A percentile compares a stretch with the other conserved stretches of the same genome.
Conservation (phyloP, 2,329 filamentous ascomycete species). For the Cercospora sp. region DNA sequence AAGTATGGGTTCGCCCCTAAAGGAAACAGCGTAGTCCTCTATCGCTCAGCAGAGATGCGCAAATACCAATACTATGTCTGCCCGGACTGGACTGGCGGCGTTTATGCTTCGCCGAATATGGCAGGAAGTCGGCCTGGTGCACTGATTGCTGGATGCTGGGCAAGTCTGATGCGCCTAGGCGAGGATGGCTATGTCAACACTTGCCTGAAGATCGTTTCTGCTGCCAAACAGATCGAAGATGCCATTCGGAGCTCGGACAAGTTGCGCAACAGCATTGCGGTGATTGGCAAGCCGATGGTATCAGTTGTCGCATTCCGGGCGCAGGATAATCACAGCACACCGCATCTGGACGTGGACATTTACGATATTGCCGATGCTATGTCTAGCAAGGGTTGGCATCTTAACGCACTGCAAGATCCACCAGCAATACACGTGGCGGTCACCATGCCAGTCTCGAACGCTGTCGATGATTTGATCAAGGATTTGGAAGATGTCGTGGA, state of each 20-base stretch:
- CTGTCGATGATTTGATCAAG: conserved; percentile 73
- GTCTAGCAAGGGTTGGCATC: conserved; percentile 83
- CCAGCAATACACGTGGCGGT: conserved; percentile 93
- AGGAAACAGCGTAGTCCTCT: conserved; percentile 90
- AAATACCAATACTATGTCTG: conserved; percentile 96
- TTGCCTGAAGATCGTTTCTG: conserved; percentile 83
- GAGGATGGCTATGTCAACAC: conserved; percentile 84
- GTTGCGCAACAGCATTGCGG: conserved; percentile 70
- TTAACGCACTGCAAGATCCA: conserved; percentile 90
- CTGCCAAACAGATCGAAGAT: conserved; percentile 77
- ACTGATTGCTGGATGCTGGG: conserved; percentile 94
- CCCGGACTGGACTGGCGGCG: conserved; percentile 91
- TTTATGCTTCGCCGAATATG: conserved; percentile 90
- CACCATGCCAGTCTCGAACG: conserved; percentile 79
- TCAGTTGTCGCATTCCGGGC: conserved; percentile 86
- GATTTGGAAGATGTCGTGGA: conserved; percentile 65
- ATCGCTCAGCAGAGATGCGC: conserved; percentile 75
- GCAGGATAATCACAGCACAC: conserved; percentile 20
- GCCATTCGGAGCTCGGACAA: conserved; percentile 69
- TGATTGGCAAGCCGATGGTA: conserved; percentile 83
- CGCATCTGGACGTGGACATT: conserved; percentile 70
- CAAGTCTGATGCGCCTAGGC: conserved; percentile 83
- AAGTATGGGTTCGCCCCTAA: conserved; percentile 99
- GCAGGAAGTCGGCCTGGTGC: conserved; percentile 90
- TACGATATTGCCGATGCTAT: conserved; percentile 94